Base-by-base conservation (phyloP, 768 basidiomycete species). In the Tricholoma hemisulphureum region DNA sequence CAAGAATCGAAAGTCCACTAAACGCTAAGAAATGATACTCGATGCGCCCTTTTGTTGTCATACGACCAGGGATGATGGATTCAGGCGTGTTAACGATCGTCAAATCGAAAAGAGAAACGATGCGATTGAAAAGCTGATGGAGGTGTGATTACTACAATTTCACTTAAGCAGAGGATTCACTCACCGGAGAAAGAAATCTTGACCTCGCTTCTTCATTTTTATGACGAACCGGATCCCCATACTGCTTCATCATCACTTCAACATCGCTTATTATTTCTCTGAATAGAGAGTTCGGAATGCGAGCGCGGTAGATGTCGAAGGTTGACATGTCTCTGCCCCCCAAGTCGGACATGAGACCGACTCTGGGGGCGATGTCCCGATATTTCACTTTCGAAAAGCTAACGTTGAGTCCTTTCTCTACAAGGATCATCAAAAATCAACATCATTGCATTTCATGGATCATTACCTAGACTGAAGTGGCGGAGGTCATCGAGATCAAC, bases 121-220 rank as follows among this genome's bases (percentile, higher is more conserved):
- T 51, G 39, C 52, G 63, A 53, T 64, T 66, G 56, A 67, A 66
- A 23, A 67, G 61, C 65, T 67, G 58, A 31, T 3, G 20, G 41
- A 39, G 18, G 37, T 41, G 39, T 18, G 39, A 18, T 41, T 41
- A 8, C 20, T 41, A 18, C 9, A 13, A 34, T 34, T 34, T 7
- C 4, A 11, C 32, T 34, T 34, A 34, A 41, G 39, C 18, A 41
- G 18, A 6, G 20, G 20, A 18, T 18, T 41, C 39, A 9, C 39
- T 41, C 39, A 41, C 39, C 3, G 39, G 39, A 8, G 39, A n/a
- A 3, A 41, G 18, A 18, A 41, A 41, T 18, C 39, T n/a, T n/a
- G 39, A 41, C 20, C 18, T 41, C 18, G 39, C 39, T 18, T 41
- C 39, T 8, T 41, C 39, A n/a, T 3, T 41, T 41, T 20, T 3